These are phyloP conservation scores for Thamnidium elegans DNA, from an alignment of 192 early-diverging fungal genomes.

Conservation along the genomic window DNA sequence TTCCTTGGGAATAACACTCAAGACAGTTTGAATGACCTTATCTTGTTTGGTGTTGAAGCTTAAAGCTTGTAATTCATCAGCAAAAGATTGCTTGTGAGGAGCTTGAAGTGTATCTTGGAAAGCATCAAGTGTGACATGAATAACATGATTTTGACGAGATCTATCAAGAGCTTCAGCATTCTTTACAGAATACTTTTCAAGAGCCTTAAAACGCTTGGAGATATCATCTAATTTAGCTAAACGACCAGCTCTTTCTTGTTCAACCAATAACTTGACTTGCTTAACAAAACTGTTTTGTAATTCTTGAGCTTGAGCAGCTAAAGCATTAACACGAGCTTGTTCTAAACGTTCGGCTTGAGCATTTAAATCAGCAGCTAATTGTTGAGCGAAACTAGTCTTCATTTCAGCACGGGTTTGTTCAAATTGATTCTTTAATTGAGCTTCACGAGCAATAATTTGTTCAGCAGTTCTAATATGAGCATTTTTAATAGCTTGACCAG, in stretches of 20 bases:
- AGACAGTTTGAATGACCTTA: conserved; percentile 56
- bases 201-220: conserved; percentile 67
- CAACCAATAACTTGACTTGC: conserved; percentile 76
- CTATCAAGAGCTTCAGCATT: conserved; percentile 67
- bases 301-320: conserved; percentile 63
- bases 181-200: conserved; percentile 64
- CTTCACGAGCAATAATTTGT: conserved; percentile 45
- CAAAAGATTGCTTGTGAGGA: conserved; percentile 59
- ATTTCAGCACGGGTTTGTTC: conserved; percentile 15
- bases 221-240: conserved; percentile 84
- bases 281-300: conserved; percentile 77
- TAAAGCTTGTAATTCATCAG: conserved; percentile 64
- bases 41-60: conserved; percentile 53
- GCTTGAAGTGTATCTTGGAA: conserved; percentile 55
- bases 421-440: conserved; percentile 46
- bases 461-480: conserved; percentile 45
- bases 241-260: conserved; percentile 87
- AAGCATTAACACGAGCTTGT: conserved; percentile 57
- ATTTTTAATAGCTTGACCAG: conserved; percentile 46
- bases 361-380: conserved; percentile 23
- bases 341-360: conserved; percentile 46
- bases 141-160: conserved; percentile 57
- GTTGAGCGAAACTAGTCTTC: conserved; percentile 30
- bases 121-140: conserved; percentile 64
- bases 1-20: conserved; percentile 55